Evolutionary conservation across 352 stramenopile species (phyloP).

Genomic region (Pythium phragmitis): DNA sequence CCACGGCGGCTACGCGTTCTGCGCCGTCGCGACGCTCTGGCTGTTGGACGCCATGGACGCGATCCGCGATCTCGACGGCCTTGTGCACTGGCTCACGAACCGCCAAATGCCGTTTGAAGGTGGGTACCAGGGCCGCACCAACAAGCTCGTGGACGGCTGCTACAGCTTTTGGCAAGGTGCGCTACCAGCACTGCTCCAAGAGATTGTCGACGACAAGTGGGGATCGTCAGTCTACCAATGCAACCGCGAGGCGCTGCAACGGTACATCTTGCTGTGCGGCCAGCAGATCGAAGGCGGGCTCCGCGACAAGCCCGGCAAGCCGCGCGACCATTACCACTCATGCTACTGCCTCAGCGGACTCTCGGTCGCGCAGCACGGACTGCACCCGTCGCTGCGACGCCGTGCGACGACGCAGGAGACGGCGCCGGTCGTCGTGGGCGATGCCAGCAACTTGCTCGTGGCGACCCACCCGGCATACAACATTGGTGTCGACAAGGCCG

Average conservation of each 20-base stretch:
- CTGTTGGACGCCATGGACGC: conserved; percentile 82
- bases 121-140: conserved; percentile 93
- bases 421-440: conserved; percentile 51
- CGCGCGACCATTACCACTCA: conserved; percentile 98
- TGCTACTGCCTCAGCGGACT: conserved; percentile 98
- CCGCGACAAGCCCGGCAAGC: conserved; percentile 94
- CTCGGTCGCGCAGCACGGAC: conserved; percentile 91
- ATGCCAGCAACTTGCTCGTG: conserved; percentile 69
- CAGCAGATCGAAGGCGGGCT: conserved; percentile 94
- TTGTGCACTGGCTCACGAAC: conserved; percentile 90
- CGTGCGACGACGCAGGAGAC: conserved; percentile 27
- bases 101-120: conserved; percentile 95
- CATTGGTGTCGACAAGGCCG: conserved; percentile 87
- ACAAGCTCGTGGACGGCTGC: conserved; percentile 99
- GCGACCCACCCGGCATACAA: conserved; percentile 92
- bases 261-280: conserved; percentile 94
- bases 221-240: conserved; percentile 57
- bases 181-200: conserved; percentile 77
- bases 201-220: conserved; percentile 39
- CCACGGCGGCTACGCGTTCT: conserved; percentile 99
- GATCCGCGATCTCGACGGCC: conserved; percentile 48
- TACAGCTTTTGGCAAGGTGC: conserved; percentile 99
- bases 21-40: conserved; percentile 92
- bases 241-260: conserved; percentile 75
- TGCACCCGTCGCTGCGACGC: conserved; percentile 15